Evolutionary conservation across 345 rosid species (phyloP), one percentile per base, ranked within the genome.

Genomic region (Melaleuca alternifolia): DNA sequence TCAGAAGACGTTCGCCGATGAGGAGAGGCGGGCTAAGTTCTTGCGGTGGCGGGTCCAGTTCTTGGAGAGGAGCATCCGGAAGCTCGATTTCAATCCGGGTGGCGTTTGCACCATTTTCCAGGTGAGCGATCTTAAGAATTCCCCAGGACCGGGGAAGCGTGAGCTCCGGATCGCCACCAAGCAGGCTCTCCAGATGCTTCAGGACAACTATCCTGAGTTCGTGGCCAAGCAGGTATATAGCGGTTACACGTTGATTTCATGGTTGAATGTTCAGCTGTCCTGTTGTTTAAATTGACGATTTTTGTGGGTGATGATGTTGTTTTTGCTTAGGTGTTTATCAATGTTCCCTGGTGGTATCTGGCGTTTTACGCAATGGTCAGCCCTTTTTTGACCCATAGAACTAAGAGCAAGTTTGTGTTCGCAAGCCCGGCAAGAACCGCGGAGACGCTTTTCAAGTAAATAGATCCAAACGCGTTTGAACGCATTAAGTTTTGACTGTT

Each of bases 301-400:
- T 50, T n/a, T 85, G 52, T 18, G 44, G 84, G 51, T 46, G 83
- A 9, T 44, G 84, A 82, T 56, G 61, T 87, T 84, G 61, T 46
- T 50, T 75, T 86, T 57, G 50, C 87, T 41, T 82, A 97, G 99
- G 91, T 97, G 87, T 95, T 96, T 87, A 93, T 97, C 90, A 97
- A 97, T 89, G 99, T 97, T 24, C 98, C 98, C 16, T 97, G 99
- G 99, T 97, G 99, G 99, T 95, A 97, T 89, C 90, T 96, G 84
- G 98, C 98, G 7, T 96, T 93, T 88, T 91, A 96, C 88, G 92
- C 89, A 28, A 92, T 95, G 94, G 92, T 97, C 52, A 94, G 93
- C 87, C 96, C 98, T 11, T 96, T 97, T 88, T 88, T 96, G 88
- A 96, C 99, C 2, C 98, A 95, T 54, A 96, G 98, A 92, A 96